Conservation (phyloP, 2,329 filamentous ascomycete genomes). For the Fusarium palustre region DNA sequence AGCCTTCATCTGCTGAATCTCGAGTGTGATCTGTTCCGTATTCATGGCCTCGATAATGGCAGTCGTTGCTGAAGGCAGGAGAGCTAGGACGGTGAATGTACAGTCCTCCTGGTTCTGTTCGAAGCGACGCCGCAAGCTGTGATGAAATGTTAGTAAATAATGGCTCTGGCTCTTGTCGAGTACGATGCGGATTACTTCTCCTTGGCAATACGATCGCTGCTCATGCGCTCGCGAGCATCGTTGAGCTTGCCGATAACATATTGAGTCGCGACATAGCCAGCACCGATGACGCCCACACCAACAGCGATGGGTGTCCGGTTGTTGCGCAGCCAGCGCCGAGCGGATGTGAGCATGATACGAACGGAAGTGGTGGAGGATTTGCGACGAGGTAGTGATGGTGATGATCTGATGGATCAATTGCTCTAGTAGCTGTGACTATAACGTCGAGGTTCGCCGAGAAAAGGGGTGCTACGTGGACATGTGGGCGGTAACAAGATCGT, state of each 20-base stretch:
- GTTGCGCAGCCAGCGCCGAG: slow-evolving; percentile 90
- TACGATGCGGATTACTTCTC: slow-evolving; percentile 78
- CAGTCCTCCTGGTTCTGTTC: slow-evolving; percentile 99
- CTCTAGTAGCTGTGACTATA: slow-evolving; percentile 24
- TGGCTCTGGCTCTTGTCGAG: not conserved
- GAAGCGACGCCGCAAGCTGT: slow-evolving; percentile 90
- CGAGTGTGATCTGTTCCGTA: slow-evolving; percentile 91
- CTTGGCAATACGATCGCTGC: slow-evolving; percentile 92
- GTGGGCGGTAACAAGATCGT: slow-evolving; percentile 21
- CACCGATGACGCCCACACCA: slow-evolving; percentile 86
- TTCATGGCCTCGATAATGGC: slow-evolving; percentile 89
- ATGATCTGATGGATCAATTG: slow-evolving; percentile 29
- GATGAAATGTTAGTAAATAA: slow-evolving; percentile 8
- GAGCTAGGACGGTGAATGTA: slow-evolving; percentile 95
- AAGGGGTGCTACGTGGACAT: slow-evolving; percentile 12
- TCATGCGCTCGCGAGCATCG: slow-evolving; percentile 95
- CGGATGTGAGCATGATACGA: slow-evolving; percentile 71
- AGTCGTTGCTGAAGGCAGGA: slow-evolving; percentile 90
- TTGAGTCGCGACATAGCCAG: slow-evolving; percentile 90
- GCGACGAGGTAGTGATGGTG: slow-evolving; percentile 1
- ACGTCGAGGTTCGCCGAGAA: slow-evolving; percentile 12
- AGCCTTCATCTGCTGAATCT: slow-evolving; percentile 92
- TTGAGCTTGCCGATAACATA: slow-evolving; percentile 93
- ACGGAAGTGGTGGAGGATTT: not conserved
- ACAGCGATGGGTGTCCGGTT: slow-evolving; percentile 92